These are phyloP conservation scores for Saccharomycopsis sp. DNA, from an alignment of 805 yeast genomes.

Conservation along the genomic window DNA sequence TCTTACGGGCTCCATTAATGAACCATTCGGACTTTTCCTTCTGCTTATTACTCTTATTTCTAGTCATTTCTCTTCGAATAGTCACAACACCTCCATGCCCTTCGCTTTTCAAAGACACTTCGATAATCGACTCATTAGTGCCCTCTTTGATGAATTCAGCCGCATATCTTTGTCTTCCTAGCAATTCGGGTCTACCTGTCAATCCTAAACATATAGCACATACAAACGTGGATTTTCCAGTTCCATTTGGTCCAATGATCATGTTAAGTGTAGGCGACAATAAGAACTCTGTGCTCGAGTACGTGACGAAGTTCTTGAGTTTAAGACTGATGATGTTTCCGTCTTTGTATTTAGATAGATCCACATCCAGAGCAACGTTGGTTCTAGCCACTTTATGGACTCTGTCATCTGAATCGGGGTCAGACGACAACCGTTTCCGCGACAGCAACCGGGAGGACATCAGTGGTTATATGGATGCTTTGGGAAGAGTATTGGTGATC, in stretches of 20 bases:
- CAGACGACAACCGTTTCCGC: not conserved
- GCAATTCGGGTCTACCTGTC: constrained; percentile 67
- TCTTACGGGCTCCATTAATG: constrained; percentile 35
- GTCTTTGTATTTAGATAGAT: constrained; percentile 25
- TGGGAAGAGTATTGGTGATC: not conserved
- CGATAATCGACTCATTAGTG: constrained; percentile 37
- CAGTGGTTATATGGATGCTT: not conserved
- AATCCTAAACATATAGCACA: constrained; percentile 89
- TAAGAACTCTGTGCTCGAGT: constrained; percentile 61
- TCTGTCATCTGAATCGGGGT: not conserved
- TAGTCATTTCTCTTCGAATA: constrained; percentile 39
- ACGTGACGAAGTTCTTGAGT: constrained; percentile 63
- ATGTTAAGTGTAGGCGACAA: constrained; percentile 81
- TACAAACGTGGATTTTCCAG: constrained; percentile 90
- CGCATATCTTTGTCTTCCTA: constrained; percentile 61
- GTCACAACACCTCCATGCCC: constrained; percentile 31
- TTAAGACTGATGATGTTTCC: constrained; percentile 48
- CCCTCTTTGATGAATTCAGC: constrained; percentile 73
- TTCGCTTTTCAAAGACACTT: constrained; percentile 41
- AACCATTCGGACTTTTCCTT: constrained; percentile 44
- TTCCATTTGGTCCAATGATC: constrained; percentile 95
- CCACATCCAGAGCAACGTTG: not conserved
- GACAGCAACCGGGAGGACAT: not conserved
- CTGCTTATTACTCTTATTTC: constrained; percentile 29
- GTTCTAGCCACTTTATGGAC: constrained; percentile 1